Percentiles rank a stretch among this genome's conserved stretches.
These are phyloP conservation scores for Tremellales sp. DNA, from an alignment of 1,284 basidiomycete genomes.

Conservation along the genomic window DNA sequence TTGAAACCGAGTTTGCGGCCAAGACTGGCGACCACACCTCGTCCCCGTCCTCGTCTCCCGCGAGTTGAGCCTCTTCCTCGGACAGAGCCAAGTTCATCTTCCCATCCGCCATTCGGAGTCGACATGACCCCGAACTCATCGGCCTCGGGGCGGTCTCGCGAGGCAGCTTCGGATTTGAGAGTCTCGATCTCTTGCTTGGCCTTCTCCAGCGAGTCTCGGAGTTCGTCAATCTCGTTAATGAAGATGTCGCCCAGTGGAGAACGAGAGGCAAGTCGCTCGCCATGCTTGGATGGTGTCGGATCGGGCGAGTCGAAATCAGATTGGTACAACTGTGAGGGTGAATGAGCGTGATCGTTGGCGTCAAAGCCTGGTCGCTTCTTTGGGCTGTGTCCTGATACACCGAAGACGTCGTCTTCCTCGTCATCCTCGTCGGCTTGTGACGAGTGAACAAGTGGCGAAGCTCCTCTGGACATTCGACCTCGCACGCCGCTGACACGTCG, in stretches of 20 bases:
- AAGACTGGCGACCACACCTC: conserved; percentile 33
- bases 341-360: conserved; percentile 53
- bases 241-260: conserved; percentile 45
- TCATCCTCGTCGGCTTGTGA: conserved; percentile 55
- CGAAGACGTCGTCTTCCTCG: conserved; percentile 65
- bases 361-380: conserved; percentile 59
- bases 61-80: conserved; percentile 32
- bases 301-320: conserved; percentile 60
- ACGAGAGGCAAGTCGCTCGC: conserved; percentile 29
- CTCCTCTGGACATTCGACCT: conserved; percentile 33
- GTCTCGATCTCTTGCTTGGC: conserved; percentile 41
- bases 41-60: conserved; percentile 38
- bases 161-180: conserved; percentile 25
- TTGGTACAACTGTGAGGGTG: conserved; percentile 45
- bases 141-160: conserved; percentile 7
- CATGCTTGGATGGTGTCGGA: conserved; percentile 63
- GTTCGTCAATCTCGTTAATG: conserved; percentile 45
- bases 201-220: conserved; percentile 36
- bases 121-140: conserved; percentile 35
- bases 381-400: conserved; percentile 56
- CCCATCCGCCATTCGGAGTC: conserved; percentile 19
- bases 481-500: conserved; percentile 30
- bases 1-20: conserved; percentile 40
- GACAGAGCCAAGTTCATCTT: conserved; percentile 22
- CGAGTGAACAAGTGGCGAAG: conserved; percentile 47